These are phyloP conservation scores for Saccharomyces mikatae DNA, from an alignment of 805 yeast species.

Conservation along the genomic window DNA sequence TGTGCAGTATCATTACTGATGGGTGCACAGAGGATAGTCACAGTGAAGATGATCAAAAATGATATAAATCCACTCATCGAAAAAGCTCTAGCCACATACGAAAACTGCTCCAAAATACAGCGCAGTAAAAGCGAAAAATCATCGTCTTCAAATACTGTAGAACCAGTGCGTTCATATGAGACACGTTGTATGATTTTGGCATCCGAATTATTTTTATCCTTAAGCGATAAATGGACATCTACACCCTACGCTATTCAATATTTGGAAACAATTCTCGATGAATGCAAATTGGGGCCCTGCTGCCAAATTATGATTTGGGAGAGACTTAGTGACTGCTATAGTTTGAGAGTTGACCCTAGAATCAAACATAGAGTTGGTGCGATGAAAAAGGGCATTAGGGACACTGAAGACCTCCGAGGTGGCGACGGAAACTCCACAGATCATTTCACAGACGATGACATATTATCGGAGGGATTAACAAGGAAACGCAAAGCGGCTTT, in stretches of 20 bases:
- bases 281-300: slow-evolving; percentile 37
- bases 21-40: slow-evolving; percentile 39
- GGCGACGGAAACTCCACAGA: slow-evolving; percentile 13
- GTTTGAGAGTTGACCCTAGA: slow-evolving; percentile 35
- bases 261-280: slow-evolving; percentile 40
- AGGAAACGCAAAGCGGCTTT: slow-evolving; percentile 66
- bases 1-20: slow-evolving; percentile 65
- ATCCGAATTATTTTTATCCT: slow-evolving; percentile 54
- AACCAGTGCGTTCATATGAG: slow-evolving; percentile 45
- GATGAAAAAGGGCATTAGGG: slow-evolving; percentile 5
- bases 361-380: slow-evolving; percentile 20
- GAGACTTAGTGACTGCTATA: slow-evolving; percentile 45
- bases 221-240: slow-evolving; percentile 37
- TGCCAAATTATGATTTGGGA: slow-evolving; percentile 47
- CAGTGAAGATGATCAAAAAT: slow-evolving; percentile 36
- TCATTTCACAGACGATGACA: slow-evolving; percentile 28
- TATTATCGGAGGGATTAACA: slow-evolving; percentile 44
- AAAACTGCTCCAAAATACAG: slow-evolving; percentile 32
- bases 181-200: slow-evolving; percentile 58
- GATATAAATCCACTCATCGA: slow-evolving; percentile 37
- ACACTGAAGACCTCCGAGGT: slow-evolving; percentile 1
- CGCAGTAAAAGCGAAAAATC: slow-evolving; percentile 2
- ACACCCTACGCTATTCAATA: slow-evolving; percentile 37
- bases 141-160: slow-evolving; percentile 25
- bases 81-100: slow-evolving; percentile 25